phyloP scores from a whole-genome alignment of 345 rosid genomes.

The Odontarrhena argentea region DNA sequence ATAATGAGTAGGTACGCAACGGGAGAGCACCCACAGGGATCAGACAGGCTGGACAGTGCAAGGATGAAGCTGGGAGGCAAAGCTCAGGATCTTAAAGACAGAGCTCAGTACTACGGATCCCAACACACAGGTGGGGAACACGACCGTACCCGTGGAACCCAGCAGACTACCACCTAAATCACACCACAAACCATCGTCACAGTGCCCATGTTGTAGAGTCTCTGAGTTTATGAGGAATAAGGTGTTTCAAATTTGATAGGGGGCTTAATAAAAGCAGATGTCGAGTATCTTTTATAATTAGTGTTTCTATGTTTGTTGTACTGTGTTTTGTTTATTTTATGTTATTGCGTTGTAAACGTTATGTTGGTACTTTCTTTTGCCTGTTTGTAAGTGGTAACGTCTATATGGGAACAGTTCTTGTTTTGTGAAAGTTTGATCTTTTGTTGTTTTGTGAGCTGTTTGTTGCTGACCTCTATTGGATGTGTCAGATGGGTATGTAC shows the following conservation, averaged over 20 bases:
- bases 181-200: neutral
- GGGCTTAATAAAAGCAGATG: constrained; percentile 27
- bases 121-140: constrained; percentile 46
- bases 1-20: constrained; percentile 60
- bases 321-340: constrained; percentile 8
- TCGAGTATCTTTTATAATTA: constrained; percentile 6
- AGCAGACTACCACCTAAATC: constrained; percentile 30
- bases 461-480: too few relatives aligned
- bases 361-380: constrained; percentile 9
- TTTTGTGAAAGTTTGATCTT: neutral
- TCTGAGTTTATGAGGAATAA: constrained; percentile 32
- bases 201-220: constrained; percentile 9
- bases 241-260: constrained; percentile 37
- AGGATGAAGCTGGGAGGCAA: constrained; percentile 64
- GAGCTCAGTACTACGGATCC: constrained; percentile 63
- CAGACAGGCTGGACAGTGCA: constrained; percentile 70
- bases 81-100: constrained; percentile 78
- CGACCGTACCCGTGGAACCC: constrained; percentile 37
- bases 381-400: constrained; percentile 22
- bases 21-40: constrained; percentile 66
- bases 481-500: too few relatives aligned
- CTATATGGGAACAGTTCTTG: constrained; percentile 9
- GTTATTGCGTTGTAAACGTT: constrained; percentile 19
- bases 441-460: too few relatives aligned
- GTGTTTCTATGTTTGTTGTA: constrained; percentile 24